Evolutionary conservation across 352 stramenopile genomes (phyloP), one percentile per base, ranked within the genome.

Genomic region (Pythium oligandrum): DNA sequence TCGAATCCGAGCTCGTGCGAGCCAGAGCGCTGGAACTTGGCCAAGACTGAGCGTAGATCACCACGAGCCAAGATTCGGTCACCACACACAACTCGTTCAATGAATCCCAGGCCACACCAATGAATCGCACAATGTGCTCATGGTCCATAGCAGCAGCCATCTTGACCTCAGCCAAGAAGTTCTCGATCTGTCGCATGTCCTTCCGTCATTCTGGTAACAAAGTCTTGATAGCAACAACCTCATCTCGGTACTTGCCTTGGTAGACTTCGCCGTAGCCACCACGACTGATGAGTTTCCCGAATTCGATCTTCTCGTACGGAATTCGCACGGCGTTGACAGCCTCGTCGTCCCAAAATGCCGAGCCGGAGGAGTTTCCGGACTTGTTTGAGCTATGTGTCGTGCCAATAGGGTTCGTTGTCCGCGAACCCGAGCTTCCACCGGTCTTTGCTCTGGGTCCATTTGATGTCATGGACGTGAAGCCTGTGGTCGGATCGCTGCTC

Each of bases 21-120:
- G 12, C 59, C 37, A 31, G 52, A 64, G 7, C 35, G 46, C 17
- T 72, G 26, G 37, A 68, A 72, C 9, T 70, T 44, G 46, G 67
- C 70, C 6, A 81, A 53, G 37, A 78, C 10, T 37, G 58, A 57
- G 9, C 60, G 40, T 17, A 66, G 37, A 35, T 66, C 59, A 5
- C 59, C 59, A n/a, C 42, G 33, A 38, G 53, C 57, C 47, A 75
- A 33, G 63, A 75, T 47, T 72, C 63, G 0, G 61, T 53, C 0
- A 75, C 56, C 1, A 59, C 51, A 32, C 59, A 65, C 4, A 71
- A 42, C 10, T 64, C 55, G 4, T 56, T 56, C 12, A 66, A 51
- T 10, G 63, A 59, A 38, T 70, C 68, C 76, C 79, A 90, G 9
- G 75, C 77, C 26, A 88, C 77, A 3, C 78, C 80, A 31, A 88